Base-by-base conservation (phyloP, 441 rosid genomes). In the Populus hybrid region DNA sequence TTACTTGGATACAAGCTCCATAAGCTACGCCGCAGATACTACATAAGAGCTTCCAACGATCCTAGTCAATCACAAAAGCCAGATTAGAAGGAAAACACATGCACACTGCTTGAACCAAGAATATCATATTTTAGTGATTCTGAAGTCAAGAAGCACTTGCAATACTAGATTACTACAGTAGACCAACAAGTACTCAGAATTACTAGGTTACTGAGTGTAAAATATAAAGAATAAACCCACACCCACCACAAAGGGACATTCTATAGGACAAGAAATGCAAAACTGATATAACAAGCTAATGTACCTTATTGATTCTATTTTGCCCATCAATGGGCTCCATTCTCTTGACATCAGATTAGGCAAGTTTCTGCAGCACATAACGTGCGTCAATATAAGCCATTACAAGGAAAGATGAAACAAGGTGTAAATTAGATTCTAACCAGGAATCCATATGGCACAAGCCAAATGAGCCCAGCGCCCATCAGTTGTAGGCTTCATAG, bases 361-460 rank as follows among this genome's bases (percentile, higher is more conserved):
- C 99, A 97, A 74, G 99, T 97, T 89, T 97, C 99, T 97, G 89
- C 26, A 85, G 50, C 82, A 87, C 61, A 86, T n/a, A 71, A 82
- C n/a, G 74, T 63, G 73, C 35, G 80, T 86, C 82, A 83, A 76
- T 18, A 78, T 78, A 84, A 81, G 75, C 73, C 71, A 63, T 23
- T 50, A 83, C 26, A 79, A 72, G 30, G 67, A 74, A 70, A 19
- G 50, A 78, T 14, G 34, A 71, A 67, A 79, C 67, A 30, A 83
- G 70, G 34, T 28, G 61, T 36, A 69, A 69, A 26, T 70, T 19
- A 81, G 79, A 46, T 38, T 85, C 91, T 65, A 78, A 94, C 99
- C 99, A 82, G 98, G 99, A 82, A 97, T 97, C 99, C 99, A 94
- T 83, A 97, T 97, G 76, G 99, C 99, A 88, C 99, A 97, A 63